These are phyloP conservation scores for Paecilomyces dactylethromorphus DNA, from an alignment of 2,329 filamentous ascomycete species.

Conservation along the genomic window DNA sequence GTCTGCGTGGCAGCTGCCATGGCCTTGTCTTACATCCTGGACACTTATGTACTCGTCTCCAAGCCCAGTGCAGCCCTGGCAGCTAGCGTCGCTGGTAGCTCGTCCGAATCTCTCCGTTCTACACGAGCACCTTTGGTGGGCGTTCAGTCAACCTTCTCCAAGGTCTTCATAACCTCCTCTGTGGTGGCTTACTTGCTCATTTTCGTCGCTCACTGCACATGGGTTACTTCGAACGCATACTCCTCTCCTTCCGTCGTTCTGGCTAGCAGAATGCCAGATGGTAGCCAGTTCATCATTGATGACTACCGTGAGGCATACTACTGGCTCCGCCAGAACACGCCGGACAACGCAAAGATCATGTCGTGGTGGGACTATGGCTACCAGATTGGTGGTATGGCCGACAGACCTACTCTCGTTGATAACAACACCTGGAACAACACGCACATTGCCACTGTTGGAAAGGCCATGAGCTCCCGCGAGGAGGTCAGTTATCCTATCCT, in stretches of 20 bases:
- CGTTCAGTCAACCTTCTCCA: slow-evolving; percentile 75
- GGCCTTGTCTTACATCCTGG: slow-evolving; percentile 78
- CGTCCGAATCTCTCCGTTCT: slow-evolving; percentile 52
- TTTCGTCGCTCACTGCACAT: slow-evolving; percentile 96
- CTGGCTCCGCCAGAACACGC: slow-evolving; percentile 97
- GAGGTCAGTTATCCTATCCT: slow-evolving; percentile 99
- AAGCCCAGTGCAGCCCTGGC: slow-evolving; percentile 51
- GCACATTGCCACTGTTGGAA: slow-evolving; percentile 96
- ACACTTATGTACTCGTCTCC: slow-evolving; percentile 63
- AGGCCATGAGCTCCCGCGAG: slow-evolving; percentile 95
- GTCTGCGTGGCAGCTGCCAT: slow-evolving; percentile 93
- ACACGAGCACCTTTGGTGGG: slow-evolving; percentile 70
- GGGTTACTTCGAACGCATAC: slow-evolving; percentile 98
- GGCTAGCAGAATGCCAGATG: slow-evolving; percentile 85
- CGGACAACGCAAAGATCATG: slow-evolving; percentile 95
- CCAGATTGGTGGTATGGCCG: slow-evolving; percentile 99
- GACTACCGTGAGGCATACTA: slow-evolving; percentile 99
- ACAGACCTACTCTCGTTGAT: slow-evolving; percentile 92
- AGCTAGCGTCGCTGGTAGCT: slow-evolving; percentile 31
- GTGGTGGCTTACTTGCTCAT: slow-evolving; percentile 77
- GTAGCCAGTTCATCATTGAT: slow-evolving; percentile 96
- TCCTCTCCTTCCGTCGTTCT: slow-evolving; percentile 96
- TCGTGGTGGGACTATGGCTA: slow-evolving; percentile 99
- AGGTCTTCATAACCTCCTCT: slow-evolving; percentile 65
- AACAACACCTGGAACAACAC: slow-evolving; percentile 99